Base-by-base conservation (phyloP, 2,329 filamentous ascomycete genomes). In the Thyridium curvatum region DNA sequence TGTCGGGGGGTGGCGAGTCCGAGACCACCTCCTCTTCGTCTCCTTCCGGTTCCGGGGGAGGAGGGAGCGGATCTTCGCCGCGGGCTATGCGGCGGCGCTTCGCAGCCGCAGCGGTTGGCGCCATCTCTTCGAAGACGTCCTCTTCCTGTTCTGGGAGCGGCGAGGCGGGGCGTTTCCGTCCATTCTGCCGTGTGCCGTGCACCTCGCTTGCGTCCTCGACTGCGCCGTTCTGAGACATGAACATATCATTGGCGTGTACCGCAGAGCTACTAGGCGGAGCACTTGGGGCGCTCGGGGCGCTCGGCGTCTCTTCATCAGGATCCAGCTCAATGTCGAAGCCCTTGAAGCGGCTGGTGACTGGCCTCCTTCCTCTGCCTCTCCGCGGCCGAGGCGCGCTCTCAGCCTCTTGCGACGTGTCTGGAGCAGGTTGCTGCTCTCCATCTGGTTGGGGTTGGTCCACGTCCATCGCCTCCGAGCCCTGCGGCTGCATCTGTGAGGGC, bases 11-110 rank as follows among this genome's bases (percentile, higher is more conserved):
- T 12, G 48, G 47, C 0, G 49, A 49, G 5, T 47, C 43, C 6
- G 35, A 18, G 4, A 38, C 37, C 40, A 44, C 49, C 42, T 46
- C 39, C 14, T 40, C 39, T 40, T 30, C 49, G 35, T 46, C 37
- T 32, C n/a, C 44, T 33, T 44, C 48, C 21, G 34, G 49, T 30
- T 40, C 58, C 38, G 32, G 52, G 43, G 34, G 52, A 34, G 58
- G 53, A 21, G 62, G 55, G 8, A 65, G 49, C 3, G 71, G 66
- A 26, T 72, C 65, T 46, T 72, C 62, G 33, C 74, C 72, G 37
- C 72, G 71, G 44, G 77, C 81, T 15, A 86, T 69, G 18, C 83
- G 80, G 16, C 84, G 81, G n/a, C 82, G 79, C 58, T 94, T 97
- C 54, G 89, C 77, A 5, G 80, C 80, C 18, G 84, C 79, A 4